Percentiles rank a stretch among this genome's conserved stretches.
phyloP scores from a whole-genome alignment of 2,329 filamentous ascomycete genomes.

The Tolypocladium guangdongense region DNA sequence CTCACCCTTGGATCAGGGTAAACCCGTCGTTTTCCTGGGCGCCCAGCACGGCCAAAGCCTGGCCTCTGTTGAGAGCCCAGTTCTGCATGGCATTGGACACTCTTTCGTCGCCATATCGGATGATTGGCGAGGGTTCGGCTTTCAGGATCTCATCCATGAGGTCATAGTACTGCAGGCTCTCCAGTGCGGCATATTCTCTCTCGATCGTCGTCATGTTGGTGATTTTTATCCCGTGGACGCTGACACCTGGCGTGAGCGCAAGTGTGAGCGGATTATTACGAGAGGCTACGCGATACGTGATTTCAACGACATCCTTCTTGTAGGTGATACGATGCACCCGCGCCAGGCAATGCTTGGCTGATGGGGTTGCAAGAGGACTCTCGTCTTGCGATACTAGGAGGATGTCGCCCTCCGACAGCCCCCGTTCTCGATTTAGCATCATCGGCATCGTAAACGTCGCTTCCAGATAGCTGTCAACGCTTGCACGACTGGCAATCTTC shows the following conservation, averaged over 20 bases:
- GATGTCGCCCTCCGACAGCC: slow-evolving; percentile 75
- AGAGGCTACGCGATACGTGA: slow-evolving; percentile 75
- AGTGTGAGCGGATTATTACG: slow-evolving; percentile 49
- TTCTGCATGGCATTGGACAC: slow-evolving; percentile 59
- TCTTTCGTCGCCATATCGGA: slow-evolving; percentile 67
- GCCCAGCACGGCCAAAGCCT: slow-evolving; percentile 84
- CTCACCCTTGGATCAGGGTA: slow-evolving; percentile 81
- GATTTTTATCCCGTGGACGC: slow-evolving; percentile 68
- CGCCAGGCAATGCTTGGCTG: slow-evolving; percentile 72
- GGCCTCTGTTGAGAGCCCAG: slow-evolving; percentile 78
- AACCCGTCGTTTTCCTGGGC: slow-evolving; percentile 95
- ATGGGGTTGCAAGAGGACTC: slow-evolving; percentile 54
- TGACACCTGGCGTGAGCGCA: slow-evolving; percentile 56
- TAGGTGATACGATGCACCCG: slow-evolving; percentile 69
- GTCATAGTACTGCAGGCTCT: slow-evolving; percentile 90
- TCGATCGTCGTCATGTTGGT: slow-evolving; percentile 91
- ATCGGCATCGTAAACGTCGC: slow-evolving; percentile 74
- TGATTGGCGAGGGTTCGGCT: slow-evolving; percentile 80
- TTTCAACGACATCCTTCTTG: slow-evolving; percentile 72
- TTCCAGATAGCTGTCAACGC: slow-evolving; percentile 87
- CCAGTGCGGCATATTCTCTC: slow-evolving; percentile 85
- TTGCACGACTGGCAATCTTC: slow-evolving; percentile 77
- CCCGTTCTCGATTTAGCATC: slow-evolving; percentile 57
- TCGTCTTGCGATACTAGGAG: slow-evolving; percentile 69
- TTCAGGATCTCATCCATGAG: slow-evolving; percentile 84